Conservation (phyloP, 2,329 filamentous ascomycete species). For the Ceratocystiopsis sp. region DNA sequence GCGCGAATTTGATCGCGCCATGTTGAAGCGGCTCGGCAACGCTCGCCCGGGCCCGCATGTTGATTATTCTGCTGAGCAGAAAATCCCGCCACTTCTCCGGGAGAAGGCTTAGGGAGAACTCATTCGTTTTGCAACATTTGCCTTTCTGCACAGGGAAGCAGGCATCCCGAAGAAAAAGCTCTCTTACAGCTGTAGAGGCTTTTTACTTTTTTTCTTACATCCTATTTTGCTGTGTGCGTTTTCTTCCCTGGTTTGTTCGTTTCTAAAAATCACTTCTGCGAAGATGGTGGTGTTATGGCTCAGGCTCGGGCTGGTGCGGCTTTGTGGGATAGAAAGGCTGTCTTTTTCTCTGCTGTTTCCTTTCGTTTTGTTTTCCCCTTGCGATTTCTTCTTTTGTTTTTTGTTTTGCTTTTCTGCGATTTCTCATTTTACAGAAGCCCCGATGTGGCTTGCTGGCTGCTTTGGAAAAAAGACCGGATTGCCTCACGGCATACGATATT, state of each 20-base stretch:
- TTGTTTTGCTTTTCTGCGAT: neutral
- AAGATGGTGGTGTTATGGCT: neutral
- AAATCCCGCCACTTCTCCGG: neutral
- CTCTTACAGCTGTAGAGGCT: no score
- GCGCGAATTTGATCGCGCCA: conserved; percentile 36
- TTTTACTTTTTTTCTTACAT: neutral
- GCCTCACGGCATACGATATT: conserved; percentile 10
- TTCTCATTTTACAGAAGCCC: neutral
- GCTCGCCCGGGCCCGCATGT: neutral
- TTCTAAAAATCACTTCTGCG: no score
- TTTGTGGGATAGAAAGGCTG: neutral
- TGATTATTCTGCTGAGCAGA: neutral
- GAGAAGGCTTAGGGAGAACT: neutral
- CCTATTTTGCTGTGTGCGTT: neutral
- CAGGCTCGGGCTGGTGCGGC: conserved; percentile 5
- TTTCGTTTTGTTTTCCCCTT: neutral
- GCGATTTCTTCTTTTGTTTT: neutral
- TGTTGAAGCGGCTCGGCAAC: conserved; percentile 29
- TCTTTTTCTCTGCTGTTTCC: neutral
- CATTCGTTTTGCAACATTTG: neutral
- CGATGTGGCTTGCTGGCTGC: conserved; percentile 1
- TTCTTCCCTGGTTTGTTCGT: neutral
- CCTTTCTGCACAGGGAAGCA: no score
- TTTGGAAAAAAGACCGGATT: conserved; percentile 7
- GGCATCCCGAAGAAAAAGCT: no score